Base-by-base conservation (phyloP, 306 rosid species). In the Quercus dentata region DNA sequence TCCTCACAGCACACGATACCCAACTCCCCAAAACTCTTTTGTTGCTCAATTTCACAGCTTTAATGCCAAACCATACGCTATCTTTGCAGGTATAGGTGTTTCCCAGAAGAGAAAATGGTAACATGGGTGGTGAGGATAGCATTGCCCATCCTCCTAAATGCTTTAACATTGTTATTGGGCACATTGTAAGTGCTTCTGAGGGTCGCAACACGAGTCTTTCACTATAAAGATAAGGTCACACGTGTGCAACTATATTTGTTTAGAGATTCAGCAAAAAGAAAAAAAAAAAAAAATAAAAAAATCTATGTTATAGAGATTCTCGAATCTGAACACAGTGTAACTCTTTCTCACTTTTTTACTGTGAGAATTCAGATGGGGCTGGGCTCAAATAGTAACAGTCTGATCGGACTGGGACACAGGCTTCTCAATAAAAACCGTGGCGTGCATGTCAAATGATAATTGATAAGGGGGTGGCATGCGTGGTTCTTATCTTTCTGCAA, bases 1-100 rank as follows among this genome's bases (percentile, higher is more conserved):
- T 76, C 69, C 97, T 88, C 19, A 90, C 89, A 8, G 73, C 76
- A 31, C 91, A 90, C 54, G 17, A 13, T 49, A 49, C 54, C 49
- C 56, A 14, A 65, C 69, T 56, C 1, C 74, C 72, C 75, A 3
- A 33, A 78, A 72, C 51, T 68, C 74, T 51, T 68, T 78, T 74
- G 73, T 44, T 63, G 5, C 75, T 71, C 73, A 54, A 61, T 44
- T 69, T 56, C 79, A 78, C 41, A 31, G 69, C 78, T 67, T 38
- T 57, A 3, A 17, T 46, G 77, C 67, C 30, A 69, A 25, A 56
- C 56, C 74, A 20, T 73, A 76, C 58, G 81, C 31, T 52, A 69
- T 41, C 63, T 49, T 20, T 62, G 61, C 77, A 55, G 55, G 44
- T 4, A 64, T 38, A 54, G 55, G 71, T 71, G 58, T 31, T 35